A percentile compares a stretch with the other conserved stretches of the same genome.
Evolutionary conservation across 768 basidiomycete genomes (phyloP).

Genomic region (Suillus fuscotomentosus): DNA sequence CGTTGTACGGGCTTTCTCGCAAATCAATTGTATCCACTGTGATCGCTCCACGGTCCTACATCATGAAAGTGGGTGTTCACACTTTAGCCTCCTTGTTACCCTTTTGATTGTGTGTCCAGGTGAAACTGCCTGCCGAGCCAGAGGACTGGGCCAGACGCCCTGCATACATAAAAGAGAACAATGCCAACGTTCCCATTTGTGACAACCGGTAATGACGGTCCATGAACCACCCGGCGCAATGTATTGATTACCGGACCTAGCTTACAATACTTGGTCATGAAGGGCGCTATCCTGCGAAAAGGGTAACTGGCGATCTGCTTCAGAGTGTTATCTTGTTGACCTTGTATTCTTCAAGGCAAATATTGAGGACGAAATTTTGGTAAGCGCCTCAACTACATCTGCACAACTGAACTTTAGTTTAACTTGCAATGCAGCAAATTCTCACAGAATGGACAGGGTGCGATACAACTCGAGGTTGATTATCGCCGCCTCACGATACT

Average conservation of each 20-base stretch:
- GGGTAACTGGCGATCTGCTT: conserved; percentile 50
- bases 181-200: conserved; percentile 74
- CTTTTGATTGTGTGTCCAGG: conserved; percentile 37
- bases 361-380: conserved; percentile 82
- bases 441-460: conserved; percentile 56
- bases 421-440: conserved; percentile 54
- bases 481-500: conserved; percentile 12
- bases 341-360: conserved; percentile 51
- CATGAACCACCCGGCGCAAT: no score
- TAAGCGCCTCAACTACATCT: conserved; percentile 26
- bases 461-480: conserved; percentile 14
- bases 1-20: conserved; percentile 79
- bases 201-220: conserved; percentile 64
- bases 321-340: conserved; percentile 12
- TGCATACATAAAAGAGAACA: conserved; percentile 77
- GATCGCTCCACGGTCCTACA: conserved; percentile 79
- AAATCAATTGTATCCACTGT: conserved; percentile 77
- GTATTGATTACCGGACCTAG: conserved; percentile 39
- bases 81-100: not conserved
- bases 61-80: conserved; percentile 66
- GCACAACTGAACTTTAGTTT: conserved; percentile 7
- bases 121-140: conserved; percentile 83
- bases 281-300: conserved; percentile 83
- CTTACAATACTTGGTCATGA: conserved; percentile 83
- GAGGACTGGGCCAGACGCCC: conserved; percentile 86